A percentile compares a stretch with the other conserved stretches of the same genome.
Conservation (phyloP, 805 yeast genomes). For the Candida glaebosa region DNA sequence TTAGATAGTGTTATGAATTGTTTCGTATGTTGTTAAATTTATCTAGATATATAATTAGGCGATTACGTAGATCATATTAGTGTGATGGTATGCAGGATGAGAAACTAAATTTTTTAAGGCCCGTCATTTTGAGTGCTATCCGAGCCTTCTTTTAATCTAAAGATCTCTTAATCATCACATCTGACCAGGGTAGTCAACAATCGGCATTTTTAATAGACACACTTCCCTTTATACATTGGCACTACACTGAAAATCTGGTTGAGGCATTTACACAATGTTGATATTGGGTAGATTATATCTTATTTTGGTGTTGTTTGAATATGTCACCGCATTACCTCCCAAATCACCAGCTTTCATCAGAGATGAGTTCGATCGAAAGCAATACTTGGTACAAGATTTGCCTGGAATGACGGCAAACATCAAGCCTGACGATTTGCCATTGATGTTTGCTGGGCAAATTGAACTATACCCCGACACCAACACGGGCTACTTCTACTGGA, state of each 20-base stretch:
- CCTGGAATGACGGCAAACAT: constrained; percentile 37
- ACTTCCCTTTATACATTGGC: background rate
- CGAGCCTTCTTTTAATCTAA: background rate
- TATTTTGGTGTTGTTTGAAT: background rate
- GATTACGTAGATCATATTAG: background rate
- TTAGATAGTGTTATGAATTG: background rate
- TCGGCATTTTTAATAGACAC: background rate
- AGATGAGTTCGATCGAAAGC: constrained; percentile 8
- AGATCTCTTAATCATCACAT: background rate
- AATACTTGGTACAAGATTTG: constrained; percentile 27
- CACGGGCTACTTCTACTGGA: constrained; percentile 77
- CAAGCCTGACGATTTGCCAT: constrained; percentile 34
- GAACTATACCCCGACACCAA: constrained; percentile 50
- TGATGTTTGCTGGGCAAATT: constrained; percentile 67
- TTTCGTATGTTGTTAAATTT: background rate
- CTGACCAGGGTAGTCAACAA: background rate
- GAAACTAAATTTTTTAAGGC: background rate
- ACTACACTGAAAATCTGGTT: background rate
- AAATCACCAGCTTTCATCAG: constrained; percentile 6
- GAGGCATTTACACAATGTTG: background rate
- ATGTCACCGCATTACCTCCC: constrained; percentile 9
- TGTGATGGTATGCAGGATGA: background rate
- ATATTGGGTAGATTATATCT: background rate
- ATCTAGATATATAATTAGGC: background rate
- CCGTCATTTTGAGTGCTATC: background rate